phyloP scores from a whole-genome alignment of 306 rosid genomes.

The Prosopis cineraria region DNA sequence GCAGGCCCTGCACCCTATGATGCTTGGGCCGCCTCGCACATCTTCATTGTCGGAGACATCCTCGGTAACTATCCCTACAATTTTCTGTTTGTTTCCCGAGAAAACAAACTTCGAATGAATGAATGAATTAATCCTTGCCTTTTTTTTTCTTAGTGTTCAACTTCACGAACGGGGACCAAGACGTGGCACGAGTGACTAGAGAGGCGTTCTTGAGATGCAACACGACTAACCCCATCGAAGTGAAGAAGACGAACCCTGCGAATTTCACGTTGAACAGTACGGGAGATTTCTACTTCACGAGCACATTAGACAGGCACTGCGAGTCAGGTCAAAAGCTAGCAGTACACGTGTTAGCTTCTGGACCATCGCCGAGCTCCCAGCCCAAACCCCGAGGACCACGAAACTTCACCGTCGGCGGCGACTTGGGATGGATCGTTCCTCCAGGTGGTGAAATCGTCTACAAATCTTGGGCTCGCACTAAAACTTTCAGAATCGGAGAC shows the following conservation, averaged over 20 bases:
- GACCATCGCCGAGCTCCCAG: slow-evolving; percentile 38
- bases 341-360: slow-evolving; percentile 43
- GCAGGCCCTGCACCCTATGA: slow-evolving; percentile 32
- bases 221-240: slow-evolving; percentile 47
- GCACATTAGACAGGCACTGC: slow-evolving; percentile 50
- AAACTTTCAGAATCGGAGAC: slow-evolving; percentile 53
- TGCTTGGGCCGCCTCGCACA: slow-evolving; percentile 38
- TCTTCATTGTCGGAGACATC: slow-evolving; percentile 45
- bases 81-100: not conserved
- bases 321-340: slow-evolving; percentile 47
- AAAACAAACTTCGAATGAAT: not conserved
- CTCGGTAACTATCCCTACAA: slow-evolving; percentile 32
- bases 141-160: slow-evolving; percentile 50
- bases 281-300: slow-evolving; percentile 57
- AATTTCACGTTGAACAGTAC: slow-evolving; percentile 45
- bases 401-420: slow-evolving; percentile 49
- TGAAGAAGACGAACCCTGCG: slow-evolving; percentile 45
- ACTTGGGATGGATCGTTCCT: slow-evolving; percentile 54
- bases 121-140: too few relatives aligned
- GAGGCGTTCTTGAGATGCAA: slow-evolving; percentile 52
- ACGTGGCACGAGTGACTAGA: slow-evolving; percentile 59
- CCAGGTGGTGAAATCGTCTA: slow-evolving; percentile 40
- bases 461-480: slow-evolving; percentile 44
- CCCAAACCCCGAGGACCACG: slow-evolving; percentile 22
- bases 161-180: slow-evolving; percentile 53